Evolutionary conservation across 108 stramenopile genomes (phyloP).

Genomic region (Pelagomonas calceolata): DNA sequence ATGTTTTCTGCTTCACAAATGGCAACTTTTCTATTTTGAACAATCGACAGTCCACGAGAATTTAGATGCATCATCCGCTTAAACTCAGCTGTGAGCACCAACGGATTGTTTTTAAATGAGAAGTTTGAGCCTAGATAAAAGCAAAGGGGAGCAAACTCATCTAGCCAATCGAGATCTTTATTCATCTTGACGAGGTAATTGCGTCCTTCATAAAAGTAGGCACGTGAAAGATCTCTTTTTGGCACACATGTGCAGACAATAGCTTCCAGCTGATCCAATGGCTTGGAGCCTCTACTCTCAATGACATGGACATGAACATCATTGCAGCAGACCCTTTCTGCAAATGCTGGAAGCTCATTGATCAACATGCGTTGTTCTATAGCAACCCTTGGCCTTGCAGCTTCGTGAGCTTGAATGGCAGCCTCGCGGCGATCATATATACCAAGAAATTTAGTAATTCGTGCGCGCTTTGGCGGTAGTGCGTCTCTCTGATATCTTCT

Average conservation of each 20-base stretch:
- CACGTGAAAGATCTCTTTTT: neutral
- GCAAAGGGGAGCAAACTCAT: neutral
- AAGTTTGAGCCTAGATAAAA: neutral
- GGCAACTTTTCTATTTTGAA: too few relatives aligned
- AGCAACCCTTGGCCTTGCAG: neutral
- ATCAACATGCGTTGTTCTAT: neutral
- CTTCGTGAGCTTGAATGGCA: neutral
- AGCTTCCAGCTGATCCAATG: neutral
- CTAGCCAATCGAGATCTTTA: neutral
- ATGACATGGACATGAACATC: neutral
- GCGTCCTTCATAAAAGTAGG: neutral
- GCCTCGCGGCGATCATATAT: neutral
- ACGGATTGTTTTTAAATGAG: neutral
- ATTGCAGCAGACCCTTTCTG: neutral
- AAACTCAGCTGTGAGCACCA: neutral
- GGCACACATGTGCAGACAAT: neutral
- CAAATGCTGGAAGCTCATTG: neutral
- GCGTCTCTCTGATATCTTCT: neutral
- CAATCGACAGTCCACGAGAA: too few relatives aligned
- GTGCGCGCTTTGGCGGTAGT: neutral
- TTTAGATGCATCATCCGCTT: too few relatives aligned
- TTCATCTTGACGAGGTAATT: neutral
- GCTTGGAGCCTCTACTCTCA: neutral
- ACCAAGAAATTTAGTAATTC: neutral
- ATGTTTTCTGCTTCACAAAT: too few relatives aligned